Percentiles rank a stretch among this genome's conserved stretches.
Conservation (phyloP, 805 yeast genomes). For the Teunomyces stri region DNA sequence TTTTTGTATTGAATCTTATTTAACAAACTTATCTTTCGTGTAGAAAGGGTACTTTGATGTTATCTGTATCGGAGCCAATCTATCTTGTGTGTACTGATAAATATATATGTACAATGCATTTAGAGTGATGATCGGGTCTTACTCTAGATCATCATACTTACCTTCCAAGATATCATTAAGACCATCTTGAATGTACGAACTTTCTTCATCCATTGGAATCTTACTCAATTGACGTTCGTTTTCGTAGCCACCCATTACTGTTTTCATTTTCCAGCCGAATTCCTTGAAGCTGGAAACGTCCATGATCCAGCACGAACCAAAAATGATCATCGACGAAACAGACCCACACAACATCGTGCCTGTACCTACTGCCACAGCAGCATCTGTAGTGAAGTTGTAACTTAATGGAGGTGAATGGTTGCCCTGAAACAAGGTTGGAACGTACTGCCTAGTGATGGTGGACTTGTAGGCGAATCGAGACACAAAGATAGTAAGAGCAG, state of each 20-base stretch:
- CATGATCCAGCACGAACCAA: constrained; percentile 77
- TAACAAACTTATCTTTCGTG: not conserved
- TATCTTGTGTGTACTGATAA: too few species aligned
- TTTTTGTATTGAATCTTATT: not conserved
- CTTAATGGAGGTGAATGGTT: constrained; percentile 81
- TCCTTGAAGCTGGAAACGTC: constrained; percentile 70
- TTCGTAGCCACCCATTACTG: constrained; percentile 64
- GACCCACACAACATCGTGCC: constrained; percentile 76
- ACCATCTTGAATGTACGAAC: constrained; percentile 53
- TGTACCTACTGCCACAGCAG: constrained; percentile 77
- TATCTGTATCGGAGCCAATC: too few species aligned
- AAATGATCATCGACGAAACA: constrained; percentile 65
- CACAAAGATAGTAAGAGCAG: constrained; percentile 67
- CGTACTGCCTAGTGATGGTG: constrained; percentile 66
- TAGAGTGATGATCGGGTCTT: not conserved
- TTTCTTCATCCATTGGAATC: constrained; percentile 58
- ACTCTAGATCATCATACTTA: constrained; percentile 30
- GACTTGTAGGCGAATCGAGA: constrained; percentile 76
- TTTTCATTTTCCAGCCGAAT: constrained; percentile 67
- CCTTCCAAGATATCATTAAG: constrained; percentile 51
- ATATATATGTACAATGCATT: not conserved
- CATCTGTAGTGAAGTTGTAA: constrained; percentile 76
- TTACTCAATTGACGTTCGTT: constrained; percentile 45
- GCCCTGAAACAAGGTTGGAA: constrained; percentile 77
- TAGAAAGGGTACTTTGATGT: too few species aligned